Evolutionary conservation across 306 rosid genomes (phyloP).

Genomic region (Adenanthera pavonina): DNA sequence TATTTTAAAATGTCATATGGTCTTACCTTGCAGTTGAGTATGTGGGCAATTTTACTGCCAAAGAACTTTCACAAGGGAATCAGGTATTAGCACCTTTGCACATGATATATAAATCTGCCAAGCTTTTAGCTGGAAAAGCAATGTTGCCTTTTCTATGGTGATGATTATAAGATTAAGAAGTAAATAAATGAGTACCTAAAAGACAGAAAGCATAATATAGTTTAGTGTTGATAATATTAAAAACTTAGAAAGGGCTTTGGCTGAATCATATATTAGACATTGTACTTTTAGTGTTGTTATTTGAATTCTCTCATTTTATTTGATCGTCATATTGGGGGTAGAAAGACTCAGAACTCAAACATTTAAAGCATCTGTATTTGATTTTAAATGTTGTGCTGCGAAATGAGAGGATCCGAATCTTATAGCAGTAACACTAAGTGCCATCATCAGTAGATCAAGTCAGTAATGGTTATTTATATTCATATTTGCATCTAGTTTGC

Average conservation of each 20-base stretch:
- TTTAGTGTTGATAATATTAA: neutral
- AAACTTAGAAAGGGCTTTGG: no score
- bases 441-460: neutral
- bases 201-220: neutral
- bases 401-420: neutral
- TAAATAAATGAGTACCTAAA: neutral
- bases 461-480: neutral
- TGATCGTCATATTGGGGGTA: neutral
- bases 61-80: neutral
- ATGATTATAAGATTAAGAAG: neutral
- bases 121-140: neutral
- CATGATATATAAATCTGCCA: neutral
- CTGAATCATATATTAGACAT: no score
- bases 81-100: neutral
- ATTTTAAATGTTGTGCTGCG: neutral
- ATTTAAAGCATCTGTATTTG: neutral
- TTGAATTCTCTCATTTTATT: neutral
- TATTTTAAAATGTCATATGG: neutral
- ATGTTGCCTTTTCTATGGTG: neutral
- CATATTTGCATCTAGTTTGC: no score
- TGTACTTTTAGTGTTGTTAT: neutral
- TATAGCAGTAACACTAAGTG: neutral
- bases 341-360: neutral
- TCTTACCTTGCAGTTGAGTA: neutral
- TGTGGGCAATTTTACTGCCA: neutral